Evolutionary conservation across 75 land plant genomes (phyloP), one percentile per base, ranked within the genome.

Genomic region (Sequoia sempervirens): DNA sequence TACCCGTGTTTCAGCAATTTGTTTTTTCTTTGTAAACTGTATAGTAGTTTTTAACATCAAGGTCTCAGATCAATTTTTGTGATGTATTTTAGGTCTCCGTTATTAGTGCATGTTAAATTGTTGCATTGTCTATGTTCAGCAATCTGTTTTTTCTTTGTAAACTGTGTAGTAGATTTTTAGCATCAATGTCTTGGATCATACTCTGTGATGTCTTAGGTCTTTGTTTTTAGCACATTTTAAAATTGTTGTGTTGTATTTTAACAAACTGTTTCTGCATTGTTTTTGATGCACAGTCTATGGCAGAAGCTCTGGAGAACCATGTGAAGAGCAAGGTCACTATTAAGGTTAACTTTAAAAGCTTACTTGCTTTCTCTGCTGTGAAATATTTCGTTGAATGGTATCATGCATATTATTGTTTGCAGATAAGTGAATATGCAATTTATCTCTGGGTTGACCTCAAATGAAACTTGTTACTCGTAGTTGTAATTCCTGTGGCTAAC

Each of bases 301-400:
- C 90, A 38, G 99, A 96, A 45, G 99, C 99, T 73, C 84, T 96
- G 84, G 96, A 95, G 83, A 88, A 85, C 28, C 95, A 95, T 87
- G 99, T 95, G 83, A 95, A 92, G 84, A 89, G 93, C 86, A 96
- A 96, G 85, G 93, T 94, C 41, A 68, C 89, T 76, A 88, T 96
- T 86, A 96, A 93, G 97, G 99, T 96, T 40, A 28, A 75, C 41
- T 12, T 81, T 26, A 78, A 78, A 78, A 76, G 32, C 28, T 75
- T 26, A 75, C 43, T 45, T n/a, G 14, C 23, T 70, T 45, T 78
- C 46, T 43, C 32, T 43, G 10, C 15, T 45, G 45, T 32, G 36
- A 70, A 32, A 8, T 70, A 1, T 37, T 12, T 70, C 0, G 10
- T 28, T 26, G 12, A 78, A 78, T 78, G 12, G 14, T n/a, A 78